phyloP scores from a whole-genome alignment of 257 asterid species.

The Datura wrightii region DNA sequence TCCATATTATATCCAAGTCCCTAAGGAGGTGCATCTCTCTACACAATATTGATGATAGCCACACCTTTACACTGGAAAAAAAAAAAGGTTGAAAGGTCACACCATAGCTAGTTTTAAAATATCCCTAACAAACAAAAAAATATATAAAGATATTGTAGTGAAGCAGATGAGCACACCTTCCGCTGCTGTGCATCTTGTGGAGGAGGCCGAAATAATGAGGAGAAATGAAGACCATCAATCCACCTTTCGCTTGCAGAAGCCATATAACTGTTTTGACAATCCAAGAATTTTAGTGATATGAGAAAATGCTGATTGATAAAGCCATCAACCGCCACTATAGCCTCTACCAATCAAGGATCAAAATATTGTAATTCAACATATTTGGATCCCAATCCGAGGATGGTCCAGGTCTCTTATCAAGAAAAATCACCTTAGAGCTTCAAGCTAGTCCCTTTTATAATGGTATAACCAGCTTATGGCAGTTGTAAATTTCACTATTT shows the following conservation, averaged over 20 bases:
- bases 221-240: conserved; percentile 87
- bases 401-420: neutral
- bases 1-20: neutral
- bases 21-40: neutral
- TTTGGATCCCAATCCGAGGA: neutral
- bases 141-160: neutral
- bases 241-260: conserved; percentile 75
- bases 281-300: conserved; percentile 41
- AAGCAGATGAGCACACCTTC: conserved; percentile 57
- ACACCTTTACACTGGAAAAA: neutral
- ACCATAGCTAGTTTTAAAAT: conserved; percentile 1
- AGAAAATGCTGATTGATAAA: conserved; percentile 47
- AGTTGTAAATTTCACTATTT: conserved; percentile 14
- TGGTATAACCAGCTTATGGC: neutral
- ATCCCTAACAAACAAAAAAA: neutral
- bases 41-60: neutral
- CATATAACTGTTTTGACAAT: conserved; percentile 35
- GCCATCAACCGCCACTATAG: conserved; percentile 41
- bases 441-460: neutral
- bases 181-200: conserved; percentile 84
- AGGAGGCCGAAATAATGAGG: conserved; percentile 94
- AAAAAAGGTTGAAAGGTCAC: neutral
- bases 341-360: conserved; percentile 66
- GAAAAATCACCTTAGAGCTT: conserved; percentile 27
- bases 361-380: conserved; percentile 66